These are phyloP conservation scores for Trypanosoma cruzi DNA, from an alignment of 208 protist species.

Conservation along the genomic window DNA sequence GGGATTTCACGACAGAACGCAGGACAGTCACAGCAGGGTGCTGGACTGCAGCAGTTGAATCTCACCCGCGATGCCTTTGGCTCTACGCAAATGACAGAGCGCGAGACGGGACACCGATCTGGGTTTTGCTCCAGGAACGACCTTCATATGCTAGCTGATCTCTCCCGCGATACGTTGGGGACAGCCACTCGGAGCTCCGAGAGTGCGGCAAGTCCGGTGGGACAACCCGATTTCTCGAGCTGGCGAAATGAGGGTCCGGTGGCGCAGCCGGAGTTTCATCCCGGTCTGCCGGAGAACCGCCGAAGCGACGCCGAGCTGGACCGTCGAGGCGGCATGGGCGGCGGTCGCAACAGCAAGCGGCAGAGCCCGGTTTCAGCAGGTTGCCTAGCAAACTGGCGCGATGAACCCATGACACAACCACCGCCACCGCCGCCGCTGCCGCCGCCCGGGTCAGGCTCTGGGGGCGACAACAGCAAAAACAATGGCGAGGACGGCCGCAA, in stretches of 20 bases:
- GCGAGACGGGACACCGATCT: constrained; percentile 38
- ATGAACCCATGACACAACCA: constrained; percentile 50
- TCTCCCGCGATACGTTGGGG: constrained; percentile 79
- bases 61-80: constrained; percentile 77
- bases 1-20: constrained; percentile 48
- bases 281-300: constrained; percentile 25
- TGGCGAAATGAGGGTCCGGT: constrained; percentile 62
- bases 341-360: constrained; percentile 13
- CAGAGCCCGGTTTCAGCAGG: constrained; percentile 19
- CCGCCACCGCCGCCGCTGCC: constrained; percentile 17
- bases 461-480: constrained; percentile 8
- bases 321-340: constrained; percentile 28
- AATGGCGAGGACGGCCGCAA: background rate
- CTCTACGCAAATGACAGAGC: constrained; percentile 37
- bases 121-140: constrained; percentile 64
- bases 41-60: constrained; percentile 39
- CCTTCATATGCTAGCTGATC: constrained; percentile 39
- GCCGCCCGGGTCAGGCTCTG: constrained; percentile 1
- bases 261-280: constrained; percentile 51
- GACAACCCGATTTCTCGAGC: constrained; percentile 40
- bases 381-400: constrained; percentile 68
- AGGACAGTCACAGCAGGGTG: constrained; percentile 42
- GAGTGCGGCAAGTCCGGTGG: constrained; percentile 29
- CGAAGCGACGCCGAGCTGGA: constrained; percentile 35
- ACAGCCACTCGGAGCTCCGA: constrained; percentile 42